phyloP scores from a whole-genome alignment of 805 yeast species.

The Naumovozyma dairenensis region DNA sequence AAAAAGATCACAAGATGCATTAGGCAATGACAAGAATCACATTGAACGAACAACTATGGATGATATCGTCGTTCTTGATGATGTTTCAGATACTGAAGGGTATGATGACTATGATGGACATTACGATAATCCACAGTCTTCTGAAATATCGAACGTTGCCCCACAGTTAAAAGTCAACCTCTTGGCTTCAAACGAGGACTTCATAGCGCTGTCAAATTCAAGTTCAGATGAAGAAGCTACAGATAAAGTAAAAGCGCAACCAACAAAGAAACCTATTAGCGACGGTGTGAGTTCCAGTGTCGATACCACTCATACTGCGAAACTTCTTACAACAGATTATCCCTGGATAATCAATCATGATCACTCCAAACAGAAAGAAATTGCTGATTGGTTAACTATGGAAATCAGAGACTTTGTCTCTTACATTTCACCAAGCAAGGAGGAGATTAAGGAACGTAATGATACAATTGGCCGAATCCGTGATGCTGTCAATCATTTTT shows the following conservation, averaged over 20 bases:
- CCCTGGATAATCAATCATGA: slow-evolving; percentile 80
- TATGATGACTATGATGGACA: slow-evolving; percentile 24
- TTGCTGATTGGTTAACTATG: slow-evolving; percentile 76
- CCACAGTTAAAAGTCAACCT: slow-evolving; percentile 1
- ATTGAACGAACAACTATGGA: neutral
- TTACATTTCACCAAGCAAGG: slow-evolving; percentile 75
- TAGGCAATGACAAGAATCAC: neutral
- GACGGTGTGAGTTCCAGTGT: slow-evolving; percentile 1
- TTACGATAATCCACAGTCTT: slow-evolving; percentile 16
- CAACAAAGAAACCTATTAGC: slow-evolving; percentile 1
- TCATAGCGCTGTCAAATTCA: slow-evolving; percentile 31
- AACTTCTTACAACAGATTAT: slow-evolving; percentile 15
- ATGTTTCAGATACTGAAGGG: slow-evolving; percentile 9
- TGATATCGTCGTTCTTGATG: slow-evolving; percentile 3
- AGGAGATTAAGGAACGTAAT: slow-evolving; percentile 62
- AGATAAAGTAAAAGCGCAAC: slow-evolving; percentile 19
- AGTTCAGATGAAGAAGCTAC: slow-evolving; percentile 24
- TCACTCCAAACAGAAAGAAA: slow-evolving; percentile 64
- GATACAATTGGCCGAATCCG: slow-evolving; percentile 52
- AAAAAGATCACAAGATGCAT: neutral
- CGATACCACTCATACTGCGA: slow-evolving; percentile 2
- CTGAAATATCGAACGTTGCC: slow-evolving; percentile 1
- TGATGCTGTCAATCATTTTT: slow-evolving; percentile 40
- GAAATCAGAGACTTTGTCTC: slow-evolving; percentile 79
- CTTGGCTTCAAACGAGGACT: slow-evolving; percentile 29